These are phyloP conservation scores for Pisolithus marmoratus DNA, from an alignment of 768 basidiomycete species.

Conservation along the genomic window DNA sequence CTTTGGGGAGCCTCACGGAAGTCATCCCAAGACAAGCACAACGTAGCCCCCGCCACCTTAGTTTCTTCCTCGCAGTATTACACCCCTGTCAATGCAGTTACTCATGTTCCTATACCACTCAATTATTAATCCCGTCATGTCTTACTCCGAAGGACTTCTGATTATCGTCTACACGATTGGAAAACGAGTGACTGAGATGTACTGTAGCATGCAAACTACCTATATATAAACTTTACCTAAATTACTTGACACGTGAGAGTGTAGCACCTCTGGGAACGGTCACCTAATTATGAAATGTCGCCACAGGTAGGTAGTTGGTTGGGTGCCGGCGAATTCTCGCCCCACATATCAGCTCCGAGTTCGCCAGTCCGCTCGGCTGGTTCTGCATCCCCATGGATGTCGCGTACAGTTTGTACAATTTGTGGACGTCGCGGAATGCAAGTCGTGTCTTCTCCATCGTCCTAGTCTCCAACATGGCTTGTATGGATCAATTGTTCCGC, in stretches of 20 bases:
- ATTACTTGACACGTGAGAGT: too few relatives aligned
- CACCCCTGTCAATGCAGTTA: not conserved
- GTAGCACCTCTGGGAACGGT: too few relatives aligned
- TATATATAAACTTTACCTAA: too few relatives aligned
- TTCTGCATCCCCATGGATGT: not conserved
- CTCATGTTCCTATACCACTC: conserved; percentile 1
- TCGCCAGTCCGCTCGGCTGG: not conserved
- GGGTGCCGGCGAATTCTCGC: not conserved
- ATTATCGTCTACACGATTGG: not conserved
- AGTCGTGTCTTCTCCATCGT: not conserved
- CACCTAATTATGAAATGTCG: not conserved
- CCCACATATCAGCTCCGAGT: too few relatives aligned
- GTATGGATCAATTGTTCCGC: conserved; percentile 13
- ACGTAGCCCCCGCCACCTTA: not conserved
- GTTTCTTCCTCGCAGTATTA: not conserved
- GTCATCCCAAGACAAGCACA: not conserved
- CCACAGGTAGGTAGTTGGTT: not conserved
- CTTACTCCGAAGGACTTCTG: not conserved
- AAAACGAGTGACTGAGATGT: not conserved
- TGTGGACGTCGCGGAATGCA: not conserved
- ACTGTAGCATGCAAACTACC: not conserved
- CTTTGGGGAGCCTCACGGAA: conserved; percentile 15
- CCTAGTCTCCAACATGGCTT: not conserved
- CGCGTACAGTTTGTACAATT: not conserved
- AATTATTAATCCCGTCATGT: conserved; percentile 2